Base-by-base conservation (phyloP, 768 basidiomycete genomes). In the Suillus subaureus region DNA sequence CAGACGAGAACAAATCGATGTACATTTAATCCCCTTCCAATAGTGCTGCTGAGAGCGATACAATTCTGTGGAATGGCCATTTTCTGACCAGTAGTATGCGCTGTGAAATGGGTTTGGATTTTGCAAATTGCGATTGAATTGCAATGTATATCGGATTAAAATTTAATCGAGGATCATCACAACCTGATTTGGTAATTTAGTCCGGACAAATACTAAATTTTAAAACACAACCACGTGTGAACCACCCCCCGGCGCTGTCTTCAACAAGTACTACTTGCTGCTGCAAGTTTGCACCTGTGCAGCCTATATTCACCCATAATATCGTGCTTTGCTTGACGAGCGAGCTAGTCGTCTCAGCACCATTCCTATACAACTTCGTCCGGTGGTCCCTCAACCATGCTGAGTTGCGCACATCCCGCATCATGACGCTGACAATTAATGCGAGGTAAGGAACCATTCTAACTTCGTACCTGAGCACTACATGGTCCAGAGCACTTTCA, bases 161-260 rank as follows among this genome's bases (percentile, higher is more conserved):
- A 21, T 51, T 51, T 51, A 51, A 51, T 51, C 49, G 49, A 51
- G 28, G 52, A 54, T 54, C 52, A 54, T 31, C 52, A 54, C 52
- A 54, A 11, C 52, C 54, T 13, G 33, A 55, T 55, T 55, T 35
- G 21, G 54, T 7, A 35, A 55, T 4, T n/a, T n/a, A 13, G 52
- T 54, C 28, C 52, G 28, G 33, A 55, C 31, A 33, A 54, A 55
- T 55, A 55, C 54, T 33, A 35, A 55, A 55, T n/a, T 33, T 55
- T n/a, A 11, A 35, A 55, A 55, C 54, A 35, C 54, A 55, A 35
- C 54, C 54, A 52, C 21, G 13, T 40, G 33, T 6, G 21, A 42
- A 42, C 16, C 42, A 21, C 12, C 45, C 45, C 13, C 45, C n/a
- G 6, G 12, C 45, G 28, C 51, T 4, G 3, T 16, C n/a, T 26